A percentile compares a stretch with the other conserved stretches of the same genome.
These are phyloP conservation scores for Aspergillus ruber DNA, from an alignment of 2,329 filamentous ascomycete species.

Conservation along the genomic window DNA sequence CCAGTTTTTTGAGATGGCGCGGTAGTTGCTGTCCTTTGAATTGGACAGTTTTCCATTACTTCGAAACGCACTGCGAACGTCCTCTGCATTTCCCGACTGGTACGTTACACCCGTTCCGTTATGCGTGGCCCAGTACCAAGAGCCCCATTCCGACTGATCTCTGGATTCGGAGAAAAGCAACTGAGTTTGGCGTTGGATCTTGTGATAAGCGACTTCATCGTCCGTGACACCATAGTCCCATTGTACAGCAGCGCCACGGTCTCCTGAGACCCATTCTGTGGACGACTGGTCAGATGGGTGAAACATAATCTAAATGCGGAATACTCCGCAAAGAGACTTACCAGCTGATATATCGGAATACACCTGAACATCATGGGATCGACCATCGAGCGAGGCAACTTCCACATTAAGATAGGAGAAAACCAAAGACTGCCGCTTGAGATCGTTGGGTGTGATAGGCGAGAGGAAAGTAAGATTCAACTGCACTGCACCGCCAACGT, in stretches of 20 bases:
- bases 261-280: conserved; percentile 65
- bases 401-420: conserved; percentile 65
- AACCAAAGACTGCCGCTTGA: conserved; percentile 60
- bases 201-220: conserved; percentile 57
- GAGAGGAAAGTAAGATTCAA: conserved; percentile 67
- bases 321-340: conserved; percentile 29
- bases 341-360: conserved; percentile 68
- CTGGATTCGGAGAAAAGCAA: conserved; percentile 42
- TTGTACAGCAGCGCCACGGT: conserved; percentile 49
- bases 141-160: conserved; percentile 49
- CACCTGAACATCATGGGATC: conserved; percentile 58
- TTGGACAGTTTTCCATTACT: conserved; percentile 40
- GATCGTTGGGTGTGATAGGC: conserved; percentile 60
- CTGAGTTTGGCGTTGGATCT: conserved; percentile 44
- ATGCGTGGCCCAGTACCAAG: conserved; percentile 49
- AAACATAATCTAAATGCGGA: neutral
- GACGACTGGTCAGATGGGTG: conserved; percentile 7
- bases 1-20: conserved; percentile 44
- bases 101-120: conserved; percentile 35
- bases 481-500: conserved; percentile 54
- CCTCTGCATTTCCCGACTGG: conserved; percentile 42
- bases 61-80: conserved; percentile 44
- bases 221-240: conserved; percentile 55
- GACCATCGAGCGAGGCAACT: conserved; percentile 57
- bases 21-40: conserved; percentile 44